phyloP scores from a whole-genome alignment of 805 yeast genomes.

The Metschnikowia sp. region DNA sequence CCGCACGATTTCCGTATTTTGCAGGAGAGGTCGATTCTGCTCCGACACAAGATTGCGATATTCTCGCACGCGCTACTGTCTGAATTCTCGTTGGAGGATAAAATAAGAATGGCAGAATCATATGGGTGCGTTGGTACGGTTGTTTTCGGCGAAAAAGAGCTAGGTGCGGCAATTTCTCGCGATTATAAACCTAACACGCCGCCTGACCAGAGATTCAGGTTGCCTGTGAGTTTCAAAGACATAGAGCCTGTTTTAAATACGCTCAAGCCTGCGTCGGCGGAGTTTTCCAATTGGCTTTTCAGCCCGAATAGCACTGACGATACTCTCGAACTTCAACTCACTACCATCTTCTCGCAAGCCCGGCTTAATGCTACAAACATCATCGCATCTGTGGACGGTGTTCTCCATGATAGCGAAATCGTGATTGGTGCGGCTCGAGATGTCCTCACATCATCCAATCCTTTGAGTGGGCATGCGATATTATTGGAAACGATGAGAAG shows the following conservation, averaged over 20 bases:
- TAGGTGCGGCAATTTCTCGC: slow-evolving; percentile 11
- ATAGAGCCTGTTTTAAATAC: slow-evolving; percentile 16
- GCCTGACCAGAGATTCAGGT: slow-evolving; percentile 7
- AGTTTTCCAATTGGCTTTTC: slow-evolving; percentile 12
- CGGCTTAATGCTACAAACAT: slow-evolving; percentile 24
- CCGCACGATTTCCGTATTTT: slow-evolving; percentile 26
- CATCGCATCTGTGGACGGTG: slow-evolving; percentile 33
- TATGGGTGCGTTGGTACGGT: slow-evolving; percentile 14
- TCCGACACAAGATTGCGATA: slow-evolving; percentile 28
- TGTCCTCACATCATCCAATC: slow-evolving; percentile 33
- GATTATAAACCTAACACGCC: slow-evolving; percentile 8
- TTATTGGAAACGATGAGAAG: slow-evolving; percentile 38
- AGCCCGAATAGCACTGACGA: slow-evolving; percentile 7
- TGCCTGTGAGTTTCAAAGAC: slow-evolving; percentile 14
- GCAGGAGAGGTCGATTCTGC: slow-evolving; percentile 16
- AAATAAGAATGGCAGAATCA: slow-evolving; percentile 12
- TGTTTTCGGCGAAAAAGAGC: slow-evolving; percentile 13
- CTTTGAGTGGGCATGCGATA: slow-evolving; percentile 38
- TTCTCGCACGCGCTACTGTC: slow-evolving; percentile 15
- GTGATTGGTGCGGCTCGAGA: slow-evolving; percentile 41
- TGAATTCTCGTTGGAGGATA: slow-evolving; percentile 10
- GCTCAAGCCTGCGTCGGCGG: slow-evolving; percentile 5
- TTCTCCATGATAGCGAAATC: slow-evolving; percentile 37
- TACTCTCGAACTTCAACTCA: slow-evolving; percentile 7
- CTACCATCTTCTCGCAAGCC: neutral